Evolutionary conservation across 805 yeast species (phyloP).

Genomic region (Candida endomychidarum): DNA sequence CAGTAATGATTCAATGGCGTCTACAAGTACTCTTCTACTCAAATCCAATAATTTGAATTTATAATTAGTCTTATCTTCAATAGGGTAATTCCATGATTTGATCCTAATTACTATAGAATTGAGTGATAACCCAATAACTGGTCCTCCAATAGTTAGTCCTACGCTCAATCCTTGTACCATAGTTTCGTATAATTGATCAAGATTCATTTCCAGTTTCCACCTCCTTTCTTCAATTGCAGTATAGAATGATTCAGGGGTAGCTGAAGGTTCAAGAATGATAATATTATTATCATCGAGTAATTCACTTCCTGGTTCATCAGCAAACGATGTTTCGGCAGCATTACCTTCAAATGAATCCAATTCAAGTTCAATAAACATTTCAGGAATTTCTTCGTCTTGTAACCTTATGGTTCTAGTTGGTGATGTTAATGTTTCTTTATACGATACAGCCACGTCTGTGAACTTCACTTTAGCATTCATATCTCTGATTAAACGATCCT

Average conservation of each 20-base stretch:
- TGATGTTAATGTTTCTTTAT: slow-evolving; percentile 61
- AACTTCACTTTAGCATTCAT: slow-evolving; percentile 78
- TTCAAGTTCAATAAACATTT: slow-evolving; percentile 24
- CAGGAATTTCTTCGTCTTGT: slow-evolving; percentile 21
- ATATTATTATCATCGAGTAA: slow-evolving; percentile 51
- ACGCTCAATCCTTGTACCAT: slow-evolving; percentile 59
- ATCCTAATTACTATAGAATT: slow-evolving; percentile 61
- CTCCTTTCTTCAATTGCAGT: slow-evolving; percentile 30
- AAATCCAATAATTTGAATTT: slow-evolving; percentile 44
- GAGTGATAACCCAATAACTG: slow-evolving; percentile 53
- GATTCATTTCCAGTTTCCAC: slow-evolving; percentile 50
- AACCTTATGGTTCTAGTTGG: slow-evolving; percentile 21
- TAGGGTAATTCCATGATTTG: slow-evolving; percentile 51
- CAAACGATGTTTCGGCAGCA: slow-evolving; percentile 28
- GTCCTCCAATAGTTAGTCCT: slow-evolving; percentile 69
- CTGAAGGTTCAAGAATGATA: slow-evolving; percentile 33
- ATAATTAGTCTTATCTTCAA: slow-evolving; percentile 43
- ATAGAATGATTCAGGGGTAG: slow-evolving; percentile 27
- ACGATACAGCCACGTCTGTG: slow-evolving; percentile 86
- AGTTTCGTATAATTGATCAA: slow-evolving; percentile 53
- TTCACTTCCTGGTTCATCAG: slow-evolving; percentile 42
- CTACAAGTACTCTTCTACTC: slow-evolving; percentile 36
- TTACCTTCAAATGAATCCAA: slow-evolving; percentile 40
- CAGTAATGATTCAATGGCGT: slow-evolving; percentile 20
- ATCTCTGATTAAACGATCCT: slow-evolving; percentile 74